Percentiles rank a stretch among this genome's conserved stretches.
Conservation (phyloP, 257 asterid genomes). For the Solanum microdontum region DNA sequence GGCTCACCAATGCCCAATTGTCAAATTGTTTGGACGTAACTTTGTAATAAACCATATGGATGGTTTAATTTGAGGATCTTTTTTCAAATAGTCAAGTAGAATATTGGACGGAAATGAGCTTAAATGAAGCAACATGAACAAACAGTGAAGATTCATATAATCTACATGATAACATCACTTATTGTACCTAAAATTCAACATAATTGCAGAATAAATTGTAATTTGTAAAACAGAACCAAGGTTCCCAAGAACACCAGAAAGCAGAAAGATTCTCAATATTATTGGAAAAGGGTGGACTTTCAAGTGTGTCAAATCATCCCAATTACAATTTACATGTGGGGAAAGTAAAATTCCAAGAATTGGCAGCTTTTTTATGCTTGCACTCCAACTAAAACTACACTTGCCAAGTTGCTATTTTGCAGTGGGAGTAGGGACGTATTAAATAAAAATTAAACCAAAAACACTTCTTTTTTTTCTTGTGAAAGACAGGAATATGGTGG, state of each 20-base stretch:
- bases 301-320: slow-evolving; percentile 3
- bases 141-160: background rate
- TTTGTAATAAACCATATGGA: background rate
- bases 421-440: background rate
- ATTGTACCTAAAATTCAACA: background rate
- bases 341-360: slow-evolving; percentile 1
- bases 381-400: slow-evolving; percentile 9
- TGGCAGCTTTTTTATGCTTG: slow-evolving; percentile 8
- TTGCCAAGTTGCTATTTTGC: background rate
- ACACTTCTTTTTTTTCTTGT: background rate
- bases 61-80: background rate
- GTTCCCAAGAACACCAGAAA: background rate
- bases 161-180: background rate
- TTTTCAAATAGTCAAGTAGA: background rate
- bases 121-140: background rate
- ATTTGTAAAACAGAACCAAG: background rate
- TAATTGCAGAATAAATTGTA: background rate
- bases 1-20: background rate
- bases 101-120: background rate
- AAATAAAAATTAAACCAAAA: background rate
- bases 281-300: slow-evolving; percentile 6
- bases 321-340: background rate
- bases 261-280: background rate
- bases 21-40: background rate
- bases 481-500: background rate